These are phyloP conservation scores for Xylaria sp. DNA, from an alignment of 2,329 filamentous ascomycete genomes.

Conservation along the genomic window DNA sequence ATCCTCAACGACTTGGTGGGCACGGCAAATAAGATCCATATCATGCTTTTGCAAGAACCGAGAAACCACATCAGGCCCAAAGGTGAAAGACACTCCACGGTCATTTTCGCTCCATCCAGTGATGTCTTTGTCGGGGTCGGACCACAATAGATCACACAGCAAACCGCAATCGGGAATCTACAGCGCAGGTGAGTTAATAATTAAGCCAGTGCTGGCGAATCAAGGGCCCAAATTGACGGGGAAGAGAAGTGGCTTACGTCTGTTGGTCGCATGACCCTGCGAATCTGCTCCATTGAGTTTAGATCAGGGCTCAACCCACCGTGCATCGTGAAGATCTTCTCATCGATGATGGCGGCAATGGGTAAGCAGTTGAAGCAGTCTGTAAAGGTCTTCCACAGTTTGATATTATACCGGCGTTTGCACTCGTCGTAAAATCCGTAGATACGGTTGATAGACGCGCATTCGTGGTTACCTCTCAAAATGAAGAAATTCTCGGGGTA, in stretches of 20 bases:
- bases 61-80: conserved; percentile 96
- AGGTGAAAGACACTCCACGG: conserved; percentile 97
- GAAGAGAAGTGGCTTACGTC: conserved; percentile 75
- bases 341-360: conserved; percentile 95
- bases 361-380: conserved; percentile 96
- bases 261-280: conserved; percentile 97
- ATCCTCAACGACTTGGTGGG: conserved; percentile 98
- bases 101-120: conserved; percentile 99
- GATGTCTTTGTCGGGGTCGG: conserved; percentile 98
- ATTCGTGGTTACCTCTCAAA: conserved; percentile 94
- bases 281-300: conserved; percentile 99
- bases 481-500: conserved; percentile 98
- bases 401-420: conserved; percentile 95
- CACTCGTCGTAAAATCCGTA: conserved; percentile 99
- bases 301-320: conserved; percentile 95
- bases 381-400: conserved; percentile 97
- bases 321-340: conserved; percentile 99
- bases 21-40: conserved; percentile 99
- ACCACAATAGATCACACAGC: conserved; percentile 97
- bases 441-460: conserved; percentile 93
- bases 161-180: conserved; percentile 98
- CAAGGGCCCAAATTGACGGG: conserved; percentile 23
- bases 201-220: conserved; percentile 46
- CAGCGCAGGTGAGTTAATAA: conserved; percentile 46
- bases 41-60: conserved; percentile 99